phyloP scores from a whole-genome alignment of 2,329 filamentous ascomycete genomes.

The Microdochium nivale region DNA sequence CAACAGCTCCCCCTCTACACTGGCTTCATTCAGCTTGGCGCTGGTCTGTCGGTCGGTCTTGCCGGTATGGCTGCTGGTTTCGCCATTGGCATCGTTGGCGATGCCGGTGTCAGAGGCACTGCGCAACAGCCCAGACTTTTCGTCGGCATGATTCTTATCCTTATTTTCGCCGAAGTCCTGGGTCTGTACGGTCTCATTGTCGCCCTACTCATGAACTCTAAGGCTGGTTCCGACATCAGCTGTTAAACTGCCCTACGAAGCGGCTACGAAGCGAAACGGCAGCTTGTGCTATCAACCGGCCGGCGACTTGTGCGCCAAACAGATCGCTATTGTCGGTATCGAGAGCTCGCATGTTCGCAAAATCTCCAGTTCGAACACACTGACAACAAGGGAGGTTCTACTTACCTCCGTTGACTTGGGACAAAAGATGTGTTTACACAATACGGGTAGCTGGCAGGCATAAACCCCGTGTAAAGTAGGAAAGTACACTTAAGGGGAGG shows the following conservation, averaged over 20 bases:
- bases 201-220: constrained; percentile 98
- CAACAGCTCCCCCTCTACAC: constrained; percentile 70
- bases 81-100: constrained; percentile 81
- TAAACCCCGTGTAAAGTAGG: not conserved
- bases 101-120: constrained; percentile 80
- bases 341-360: not conserved
- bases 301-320: not conserved
- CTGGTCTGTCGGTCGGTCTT: constrained; percentile 73
- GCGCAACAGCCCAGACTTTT: constrained; percentile 80
- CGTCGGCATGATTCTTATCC: constrained; percentile 97
- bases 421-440: not conserved
- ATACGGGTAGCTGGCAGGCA: not conserved
- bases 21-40: constrained; percentile 78
- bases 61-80: constrained; percentile 79
- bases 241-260: constrained; percentile 38
- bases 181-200: constrained; percentile 99
- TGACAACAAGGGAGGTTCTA: not conserved
- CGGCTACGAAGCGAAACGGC: not conserved
- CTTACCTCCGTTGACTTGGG: not conserved
- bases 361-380: not conserved
- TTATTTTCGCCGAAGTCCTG: constrained; percentile 99
- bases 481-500: not conserved
- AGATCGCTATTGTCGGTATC: not conserved
- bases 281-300: not conserved
- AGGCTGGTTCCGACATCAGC: constrained; percentile 55